Conservation (phyloP, 805 yeast species). For the Yueomyces sinensis region DNA sequence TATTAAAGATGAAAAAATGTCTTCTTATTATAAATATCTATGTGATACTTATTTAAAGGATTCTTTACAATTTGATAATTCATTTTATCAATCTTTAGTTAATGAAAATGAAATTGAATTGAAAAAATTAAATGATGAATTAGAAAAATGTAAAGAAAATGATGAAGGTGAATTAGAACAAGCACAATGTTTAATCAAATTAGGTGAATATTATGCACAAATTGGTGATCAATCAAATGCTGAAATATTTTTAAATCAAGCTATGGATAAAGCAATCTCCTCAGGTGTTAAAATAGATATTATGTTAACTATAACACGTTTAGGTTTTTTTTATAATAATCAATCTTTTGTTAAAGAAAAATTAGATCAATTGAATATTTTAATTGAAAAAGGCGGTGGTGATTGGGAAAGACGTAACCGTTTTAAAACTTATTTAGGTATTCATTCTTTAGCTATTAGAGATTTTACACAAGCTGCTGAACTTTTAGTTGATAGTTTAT, state of each 20-base stretch:
- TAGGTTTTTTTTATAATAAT: conserved; percentile 86
- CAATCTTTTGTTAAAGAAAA: conserved; percentile 53
- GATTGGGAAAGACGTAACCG: conserved; percentile 98
- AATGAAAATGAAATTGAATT: conserved; percentile 44
- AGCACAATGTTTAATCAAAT: conserved; percentile 58
- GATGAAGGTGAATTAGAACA: conserved; percentile 80
- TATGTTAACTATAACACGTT: conserved; percentile 63
- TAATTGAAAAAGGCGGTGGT: conserved; percentile 96
- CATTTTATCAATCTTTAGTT: conserved; percentile 36
- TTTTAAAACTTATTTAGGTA: conserved; percentile 81
- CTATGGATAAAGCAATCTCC: conserved; percentile 67
- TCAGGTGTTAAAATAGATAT: conserved; percentile 88
- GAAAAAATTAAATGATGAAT: conserved; percentile 29
- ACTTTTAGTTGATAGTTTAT: conserved; percentile 76
- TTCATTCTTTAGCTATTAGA: conserved; percentile 72
- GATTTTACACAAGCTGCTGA: conserved; percentile 77
- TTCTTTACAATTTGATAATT: conserved; percentile 43
- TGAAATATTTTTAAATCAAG: conserved; percentile 49
- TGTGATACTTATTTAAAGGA: conserved; percentile 28
- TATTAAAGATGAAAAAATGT: conserved; percentile 53
- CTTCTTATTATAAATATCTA: conserved; percentile 70
- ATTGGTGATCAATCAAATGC: conserved; percentile 76
- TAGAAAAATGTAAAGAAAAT: conserved; percentile 37
- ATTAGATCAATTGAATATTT: conserved; percentile 54
- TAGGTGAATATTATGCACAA: conserved; percentile 79